These are phyloP conservation scores for Sordariomycetes sp. DNA, from an alignment of 2,329 filamentous ascomycete species.

Conservation along the genomic window DNA sequence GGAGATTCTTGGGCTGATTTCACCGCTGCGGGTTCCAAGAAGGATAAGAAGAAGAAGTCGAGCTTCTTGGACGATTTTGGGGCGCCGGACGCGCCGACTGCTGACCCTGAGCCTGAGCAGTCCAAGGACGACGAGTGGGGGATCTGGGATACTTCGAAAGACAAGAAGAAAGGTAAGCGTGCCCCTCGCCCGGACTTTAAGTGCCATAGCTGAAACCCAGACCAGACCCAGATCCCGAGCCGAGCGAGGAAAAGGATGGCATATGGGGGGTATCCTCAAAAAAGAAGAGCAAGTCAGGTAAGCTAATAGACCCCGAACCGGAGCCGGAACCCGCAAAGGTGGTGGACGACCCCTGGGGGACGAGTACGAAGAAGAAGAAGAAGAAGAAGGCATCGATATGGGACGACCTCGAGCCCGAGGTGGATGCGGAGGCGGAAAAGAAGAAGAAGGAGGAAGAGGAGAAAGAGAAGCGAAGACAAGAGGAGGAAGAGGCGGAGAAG, in stretches of 20 bases:
- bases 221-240: constrained; percentile 2
- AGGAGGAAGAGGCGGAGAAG: neutral
- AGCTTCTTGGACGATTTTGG: constrained; percentile 6
- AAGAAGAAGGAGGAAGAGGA: constrained; percentile 1
- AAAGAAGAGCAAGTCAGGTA: constrained; percentile 14
- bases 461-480: neutral
- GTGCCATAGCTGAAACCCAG: constrained; percentile 9
- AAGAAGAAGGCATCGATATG: constrained; percentile 17
- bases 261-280: constrained; percentile 12
- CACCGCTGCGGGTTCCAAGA: constrained; percentile 19
- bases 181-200: neutral
- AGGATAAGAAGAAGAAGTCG: constrained; percentile 27
- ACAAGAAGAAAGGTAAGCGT: constrained; percentile 15
- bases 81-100: constrained; percentile 5
- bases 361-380: constrained; percentile 18
- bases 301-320: constrained; percentile 12
- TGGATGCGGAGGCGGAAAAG: constrained; percentile 3
- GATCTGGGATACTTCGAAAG: constrained; percentile 13
- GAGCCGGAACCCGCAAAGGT: constrained; percentile 12
- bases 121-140: constrained; percentile 18
- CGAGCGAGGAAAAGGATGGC: neutral
- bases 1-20: constrained; percentile 19
- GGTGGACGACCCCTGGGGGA: constrained; percentile 11
- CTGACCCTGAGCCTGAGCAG: constrained; percentile 9
- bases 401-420: constrained; percentile 11